A percentile compares a stretch with the other conserved stretches of the same genome.
Conservation (phyloP, 2,329 filamentous ascomycete species). For the Pseudocercospora fuligena region DNA sequence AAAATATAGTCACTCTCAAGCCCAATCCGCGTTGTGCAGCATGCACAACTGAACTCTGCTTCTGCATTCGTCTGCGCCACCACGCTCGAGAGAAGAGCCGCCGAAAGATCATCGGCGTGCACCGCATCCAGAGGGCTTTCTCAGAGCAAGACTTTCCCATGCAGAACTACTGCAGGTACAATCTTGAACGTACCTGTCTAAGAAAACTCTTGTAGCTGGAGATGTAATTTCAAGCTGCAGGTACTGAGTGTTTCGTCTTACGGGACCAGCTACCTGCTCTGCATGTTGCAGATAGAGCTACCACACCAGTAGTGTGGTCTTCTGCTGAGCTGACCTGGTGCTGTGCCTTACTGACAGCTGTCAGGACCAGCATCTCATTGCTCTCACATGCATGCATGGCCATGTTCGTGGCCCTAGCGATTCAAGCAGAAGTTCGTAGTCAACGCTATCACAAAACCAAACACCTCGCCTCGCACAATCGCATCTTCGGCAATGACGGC, state of each 20-base stretch:
- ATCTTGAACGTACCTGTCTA: not conserved
- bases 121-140: not conserved
- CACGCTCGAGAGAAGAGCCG: not conserved
- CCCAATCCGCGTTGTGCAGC: not conserved
- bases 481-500: not conserved
- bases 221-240: conserved; percentile 23
- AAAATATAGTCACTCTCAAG: conserved; percentile 5
- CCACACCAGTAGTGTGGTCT: not conserved
- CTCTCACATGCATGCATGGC: conserved; percentile 13
- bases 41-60: conserved; percentile 20
- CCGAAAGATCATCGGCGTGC: not conserved
- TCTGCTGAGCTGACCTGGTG: not conserved
- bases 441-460: not conserved
- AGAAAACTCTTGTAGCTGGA: conserved; percentile 11
- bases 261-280: conserved; percentile 3
- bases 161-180: conserved; percentile 30
- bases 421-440: not conserved
- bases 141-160: conserved; percentile 11
- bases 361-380: not conserved
- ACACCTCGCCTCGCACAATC: not conserved
- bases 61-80: conserved; percentile 7
- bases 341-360: conserved; percentile 4
- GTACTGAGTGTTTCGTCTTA: conserved; percentile 17
- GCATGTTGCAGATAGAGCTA: conserved; percentile 8
- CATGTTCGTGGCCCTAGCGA: not conserved